phyloP scores from a whole-genome alignment of 1,284 basidiomycete genomes.

The Malassezia vespertilionis region DNA sequence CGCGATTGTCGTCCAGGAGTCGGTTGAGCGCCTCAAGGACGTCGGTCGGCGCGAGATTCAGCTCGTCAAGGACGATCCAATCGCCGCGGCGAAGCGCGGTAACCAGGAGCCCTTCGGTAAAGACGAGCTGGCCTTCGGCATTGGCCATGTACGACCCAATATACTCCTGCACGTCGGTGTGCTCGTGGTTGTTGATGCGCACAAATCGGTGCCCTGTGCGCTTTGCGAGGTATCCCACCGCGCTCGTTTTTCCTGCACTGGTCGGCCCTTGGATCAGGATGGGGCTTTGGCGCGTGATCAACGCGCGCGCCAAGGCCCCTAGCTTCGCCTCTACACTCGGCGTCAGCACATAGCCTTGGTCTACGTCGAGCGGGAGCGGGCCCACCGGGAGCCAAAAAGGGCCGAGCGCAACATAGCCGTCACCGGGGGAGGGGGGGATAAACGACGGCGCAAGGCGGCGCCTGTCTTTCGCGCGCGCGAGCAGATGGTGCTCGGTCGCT shows the following conservation, averaged over 20 bases:
- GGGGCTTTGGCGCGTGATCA: conserved; percentile 77
- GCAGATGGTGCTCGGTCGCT: conserved; percentile 67
- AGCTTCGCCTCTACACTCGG: conserved; percentile 93
- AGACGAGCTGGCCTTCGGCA: conserved; percentile 76
- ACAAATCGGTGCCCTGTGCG: conserved; percentile 91
- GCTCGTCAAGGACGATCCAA: conserved; percentile 96
- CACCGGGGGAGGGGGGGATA: conserved; percentile 29
- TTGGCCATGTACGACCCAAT: conserved; percentile 94
- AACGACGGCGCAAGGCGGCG: conserved; percentile 26
- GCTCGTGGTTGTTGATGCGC: conserved; percentile 98
- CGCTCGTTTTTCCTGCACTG: conserved; percentile 92
- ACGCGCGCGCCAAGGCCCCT: conserved; percentile 78
- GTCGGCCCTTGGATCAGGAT: conserved; percentile 97
- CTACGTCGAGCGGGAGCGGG: conserved; percentile 52
- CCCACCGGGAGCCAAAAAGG: conserved; percentile 82
- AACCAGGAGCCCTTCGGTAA: conserved; percentile 80
- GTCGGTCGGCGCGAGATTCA: conserved; percentile 94
- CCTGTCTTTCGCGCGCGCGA: conserved; percentile 68
- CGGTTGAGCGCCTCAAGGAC: conserved; percentile 95
- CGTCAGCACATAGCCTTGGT: conserved; percentile 80
- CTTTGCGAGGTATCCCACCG: conserved; percentile 86
- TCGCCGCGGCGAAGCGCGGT: conserved; percentile 82
- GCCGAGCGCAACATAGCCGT: conserved; percentile 61
- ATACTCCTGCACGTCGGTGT: conserved; percentile 96
- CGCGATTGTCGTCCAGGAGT: conserved; percentile 91